Evolutionary conservation across 2,329 filamentous ascomycete genomes (phyloP), one percentile per base, ranked within the genome.

Genomic region (Hyphodiscus sp.): DNA sequence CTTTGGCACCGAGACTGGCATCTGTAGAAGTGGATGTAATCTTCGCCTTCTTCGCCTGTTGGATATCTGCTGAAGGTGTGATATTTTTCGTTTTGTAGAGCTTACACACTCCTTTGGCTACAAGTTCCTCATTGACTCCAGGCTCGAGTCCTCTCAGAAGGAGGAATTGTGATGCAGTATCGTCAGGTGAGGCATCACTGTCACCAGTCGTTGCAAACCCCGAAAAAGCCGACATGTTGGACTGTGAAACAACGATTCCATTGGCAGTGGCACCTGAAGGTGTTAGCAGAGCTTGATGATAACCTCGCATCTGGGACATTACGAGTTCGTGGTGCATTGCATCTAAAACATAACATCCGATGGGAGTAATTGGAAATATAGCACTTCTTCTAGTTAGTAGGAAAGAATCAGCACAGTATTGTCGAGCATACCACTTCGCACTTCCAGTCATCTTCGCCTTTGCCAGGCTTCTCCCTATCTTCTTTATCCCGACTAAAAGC

Each of bases 31-130:
- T 81, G 3, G 78, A 81, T 15, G 75, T 71, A 3, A 80, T 74
- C 56, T 80, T 80, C 15, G 71, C 67, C 30, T 75, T 72, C 46
- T 70, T 72, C 4, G 50, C 41, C 15, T 52, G 42, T 23, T 58
- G 56, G 23, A 57, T 56, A 59, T 62, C 70, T 58, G 61, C 72
- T 71, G 61, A 73, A 10, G 67, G 58, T 15, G 68, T 63, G 18
- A 47, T 58, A 23, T 58, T 60, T 45, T 78, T 76, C 0, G 77
- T 76, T 58, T 82, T 86, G 63, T 89, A 88, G 3, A 95, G 76
- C 60, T 88, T 89, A 62, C 82, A 81, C 48, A 90, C 81, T 20
- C 88, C 89, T 53, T 81, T 83, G 1, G 85, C 85, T 10, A 95
- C 74, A 47, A 87, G 73, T 52, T 87, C 82, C 68, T 92, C 89